Percentiles rank a stretch among this genome's conserved stretches.
phyloP scores from a whole-genome alignment of 371 early-diverging fungal species.

The Mucor sp. region DNA sequence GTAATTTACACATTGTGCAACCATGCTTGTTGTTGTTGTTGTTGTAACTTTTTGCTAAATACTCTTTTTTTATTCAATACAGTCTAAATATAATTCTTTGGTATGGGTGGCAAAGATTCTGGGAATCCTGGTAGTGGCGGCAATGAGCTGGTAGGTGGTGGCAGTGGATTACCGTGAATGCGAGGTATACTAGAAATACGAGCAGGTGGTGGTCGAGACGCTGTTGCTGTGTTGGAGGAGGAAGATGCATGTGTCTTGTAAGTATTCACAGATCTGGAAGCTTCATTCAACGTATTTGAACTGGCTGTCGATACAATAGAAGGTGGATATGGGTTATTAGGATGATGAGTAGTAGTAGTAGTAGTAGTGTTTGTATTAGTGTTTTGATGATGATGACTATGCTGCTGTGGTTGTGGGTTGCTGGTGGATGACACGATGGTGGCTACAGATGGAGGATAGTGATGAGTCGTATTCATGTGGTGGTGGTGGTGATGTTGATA shows the following conservation, averaged over 20 bases:
- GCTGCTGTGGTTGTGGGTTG: background rate
- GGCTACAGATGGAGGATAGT: background rate
- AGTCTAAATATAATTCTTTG: conserved; percentile 5
- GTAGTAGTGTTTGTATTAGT: background rate
- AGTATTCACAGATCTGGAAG: background rate
- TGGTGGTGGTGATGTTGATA: conserved; percentile 5
- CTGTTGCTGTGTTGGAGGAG: background rate
- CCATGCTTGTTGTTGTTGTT: background rate
- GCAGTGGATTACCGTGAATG: conserved; percentile 19
- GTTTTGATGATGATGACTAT: background rate
- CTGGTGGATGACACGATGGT: background rate
- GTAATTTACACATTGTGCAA: background rate
- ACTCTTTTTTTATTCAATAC: background rate
- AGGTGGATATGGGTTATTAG: background rate
- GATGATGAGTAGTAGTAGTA: background rate
- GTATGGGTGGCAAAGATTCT: conserved; percentile 16
- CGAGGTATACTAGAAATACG: conserved; percentile 25
- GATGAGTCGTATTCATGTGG: background rate
- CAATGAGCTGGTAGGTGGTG: conserved; percentile 32
- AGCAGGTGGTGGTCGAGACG: conserved; percentile 11
- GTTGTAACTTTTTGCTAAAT: background rate
- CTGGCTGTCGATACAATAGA: conserved; percentile 3
- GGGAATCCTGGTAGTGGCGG: conserved; percentile 36
- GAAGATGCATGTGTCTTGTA: background rate
- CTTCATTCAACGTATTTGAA: conserved; percentile 11